phyloP scores from a whole-genome alignment of 805 yeast genomes.

The Yarrowia sp. region DNA sequence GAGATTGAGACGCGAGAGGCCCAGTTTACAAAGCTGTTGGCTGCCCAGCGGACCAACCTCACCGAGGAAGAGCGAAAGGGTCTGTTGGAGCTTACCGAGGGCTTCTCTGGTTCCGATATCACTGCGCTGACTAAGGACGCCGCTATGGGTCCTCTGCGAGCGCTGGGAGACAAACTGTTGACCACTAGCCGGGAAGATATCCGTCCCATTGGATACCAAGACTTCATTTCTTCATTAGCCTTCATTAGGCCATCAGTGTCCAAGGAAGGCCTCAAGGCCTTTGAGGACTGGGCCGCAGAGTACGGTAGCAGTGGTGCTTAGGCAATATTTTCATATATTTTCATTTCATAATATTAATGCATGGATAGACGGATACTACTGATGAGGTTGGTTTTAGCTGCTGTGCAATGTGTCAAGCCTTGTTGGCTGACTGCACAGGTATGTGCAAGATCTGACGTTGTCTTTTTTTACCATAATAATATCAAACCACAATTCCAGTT shows the following conservation, averaged over 20 bases:
- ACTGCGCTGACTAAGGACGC: slow-evolving; percentile 94
- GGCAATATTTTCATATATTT: slow-evolving; percentile 15
- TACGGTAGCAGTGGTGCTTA: slow-evolving; percentile 87
- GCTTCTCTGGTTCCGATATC: slow-evolving; percentile 89
- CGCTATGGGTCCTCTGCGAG: slow-evolving; percentile 95
- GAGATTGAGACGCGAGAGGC: slow-evolving; percentile 74
- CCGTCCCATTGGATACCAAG: slow-evolving; percentile 67
- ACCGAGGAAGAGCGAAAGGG: slow-evolving; percentile 58
- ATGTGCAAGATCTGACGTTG: too few relatives aligned
- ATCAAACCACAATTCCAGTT: too few relatives aligned
- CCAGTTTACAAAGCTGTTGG: slow-evolving; percentile 65
- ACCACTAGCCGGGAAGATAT: slow-evolving; percentile 67
- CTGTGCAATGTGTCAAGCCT: too few relatives aligned
- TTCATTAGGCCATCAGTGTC: slow-evolving; percentile 88
- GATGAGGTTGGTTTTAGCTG: background rate
- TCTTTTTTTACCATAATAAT: too few relatives aligned
- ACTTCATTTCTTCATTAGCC: slow-evolving; percentile 70
- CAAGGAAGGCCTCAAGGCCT: slow-evolving; percentile 67
- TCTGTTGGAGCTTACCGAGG: slow-evolving; percentile 65
- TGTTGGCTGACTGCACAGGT: too few relatives aligned
- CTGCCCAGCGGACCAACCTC: slow-evolving; percentile 69
- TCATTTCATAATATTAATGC: slow-evolving; percentile 23
- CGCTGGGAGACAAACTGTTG: slow-evolving; percentile 79
- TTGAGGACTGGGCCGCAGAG: slow-evolving; percentile 83
- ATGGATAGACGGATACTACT: slow-evolving; percentile 21